Evolutionary conservation across 768 basidiomycete genomes (phyloP), one percentile per base, ranked within the genome.

Genomic region (Lactarius tabidus): DNA sequence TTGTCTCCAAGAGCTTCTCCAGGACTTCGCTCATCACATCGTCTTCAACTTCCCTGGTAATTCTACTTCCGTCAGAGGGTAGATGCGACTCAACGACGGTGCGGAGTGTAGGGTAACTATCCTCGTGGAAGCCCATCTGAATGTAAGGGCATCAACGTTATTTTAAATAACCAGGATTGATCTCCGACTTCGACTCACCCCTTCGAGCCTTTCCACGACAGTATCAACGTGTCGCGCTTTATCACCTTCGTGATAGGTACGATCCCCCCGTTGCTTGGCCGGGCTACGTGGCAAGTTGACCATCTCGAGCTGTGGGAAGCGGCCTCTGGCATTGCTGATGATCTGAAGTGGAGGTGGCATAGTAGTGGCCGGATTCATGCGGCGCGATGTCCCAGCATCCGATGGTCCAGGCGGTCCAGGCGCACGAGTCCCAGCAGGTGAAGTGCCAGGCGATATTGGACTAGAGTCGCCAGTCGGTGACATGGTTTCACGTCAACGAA

Each of bases 111-210:
- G 87, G 84, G 72, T 84, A 79, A 9, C 79, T 77, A 56, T 74
- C 77, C 66, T 86, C 83, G 14, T 82, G 82, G 66, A 90, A 88
- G 23, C 88, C 88, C 88, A 90, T 90, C 88, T 90, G 57, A 6
- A 69, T 53, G 38, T 54, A 48, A 64, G 26, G 55, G 60, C 71
- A 70, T 43, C 23, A 31, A 33, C 33, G 20, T 14, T 17, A 55
- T 35, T 63, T 23, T 36, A 10, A 57, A 29, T 33, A 62, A 48
- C 14, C 52, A 56, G 60, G 39, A 53, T 41, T 41, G 63, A 15
- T 51, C 48, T 26, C 28, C 48, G 59, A 36, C 12, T 26, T n/a
- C 23, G 36, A 81, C 85, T 58, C 74, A 90, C 88, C 72, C 88
- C 89, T 60, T 82, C 81, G 18, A 91, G 77, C 69, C 57, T 65